Conservation (phyloP, 306 rosid genomes). For the Cucurbita ficifolia region DNA sequence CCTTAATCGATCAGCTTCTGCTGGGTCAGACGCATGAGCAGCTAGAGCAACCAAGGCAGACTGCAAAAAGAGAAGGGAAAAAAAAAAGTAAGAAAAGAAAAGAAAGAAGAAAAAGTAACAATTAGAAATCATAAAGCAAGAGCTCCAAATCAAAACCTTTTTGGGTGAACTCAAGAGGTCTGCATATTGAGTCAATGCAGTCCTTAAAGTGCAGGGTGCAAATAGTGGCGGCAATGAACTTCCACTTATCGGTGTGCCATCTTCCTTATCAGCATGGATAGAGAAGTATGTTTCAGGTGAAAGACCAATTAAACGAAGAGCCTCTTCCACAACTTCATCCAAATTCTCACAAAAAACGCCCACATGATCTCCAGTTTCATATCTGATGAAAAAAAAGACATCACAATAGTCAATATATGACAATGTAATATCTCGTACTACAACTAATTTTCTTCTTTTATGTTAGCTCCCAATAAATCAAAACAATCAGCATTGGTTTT, state of each 20-base stretch:
- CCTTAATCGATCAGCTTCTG: constrained; percentile 67
- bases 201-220: constrained; percentile 65
- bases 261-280: constrained; percentile 61
- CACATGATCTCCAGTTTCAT: constrained; percentile 95
- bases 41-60: constrained; percentile 77
- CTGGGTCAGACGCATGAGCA: constrained; percentile 68
- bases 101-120: not conserved
- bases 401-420: not conserved
- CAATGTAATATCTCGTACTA: not conserved
- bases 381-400: constrained; percentile 33
- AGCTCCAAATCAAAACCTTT: constrained; percentile 36
- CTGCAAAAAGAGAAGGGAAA: constrained; percentile 21
- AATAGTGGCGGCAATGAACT: constrained; percentile 81
- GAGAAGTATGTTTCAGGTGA: constrained; percentile 57
- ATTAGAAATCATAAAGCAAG: not conserved
- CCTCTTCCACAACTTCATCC: constrained; percentile 72
- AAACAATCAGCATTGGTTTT: not conserved
- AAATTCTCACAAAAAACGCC: constrained; percentile 82
- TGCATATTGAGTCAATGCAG: constrained; percentile 65
- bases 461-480: not conserved
- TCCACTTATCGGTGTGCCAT: constrained; percentile 58
- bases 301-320: constrained; percentile 58
- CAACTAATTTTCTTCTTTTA: not conserved
- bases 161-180: constrained; percentile 82
- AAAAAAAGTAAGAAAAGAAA: not conserved